Conservation (phyloP, 1,284 basidiomycete genomes). For the Phenoliferia sp. region DNA sequence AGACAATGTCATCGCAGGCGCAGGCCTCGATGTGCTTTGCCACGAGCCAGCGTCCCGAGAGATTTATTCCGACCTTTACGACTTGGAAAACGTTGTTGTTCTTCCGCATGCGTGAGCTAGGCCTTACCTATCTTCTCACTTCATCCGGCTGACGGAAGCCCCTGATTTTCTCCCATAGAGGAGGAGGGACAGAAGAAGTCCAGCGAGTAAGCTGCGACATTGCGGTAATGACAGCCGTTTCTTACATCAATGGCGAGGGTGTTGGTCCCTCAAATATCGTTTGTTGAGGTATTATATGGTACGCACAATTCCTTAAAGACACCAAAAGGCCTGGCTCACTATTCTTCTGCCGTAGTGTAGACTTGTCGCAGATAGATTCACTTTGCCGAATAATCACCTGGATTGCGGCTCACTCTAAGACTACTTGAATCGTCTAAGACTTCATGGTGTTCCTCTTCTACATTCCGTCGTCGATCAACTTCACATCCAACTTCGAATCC, state of each 20-base stretch:
- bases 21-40: slow-evolving; percentile 51
- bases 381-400: too few relatives aligned
- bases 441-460: too few relatives aligned
- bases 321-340: too few relatives aligned
- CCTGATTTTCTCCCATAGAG: neutral
- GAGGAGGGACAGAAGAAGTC: slow-evolving; percentile 2
- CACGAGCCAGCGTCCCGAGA: slow-evolving; percentile 57
- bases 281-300: neutral
- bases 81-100: slow-evolving; percentile 51
- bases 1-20: slow-evolving; percentile 37
- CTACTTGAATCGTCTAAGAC: too few relatives aligned
- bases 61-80: slow-evolving; percentile 48
- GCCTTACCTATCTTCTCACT: neutral
- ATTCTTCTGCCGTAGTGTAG: too few relatives aligned
- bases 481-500: too few relatives aligned
- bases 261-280: neutral
- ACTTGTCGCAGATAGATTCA: too few relatives aligned
- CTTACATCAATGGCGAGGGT: neutral
- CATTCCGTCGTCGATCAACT: too few relatives aligned
- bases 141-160: neutral
- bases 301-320: neutral
- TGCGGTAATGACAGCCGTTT: neutral
- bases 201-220: neutral
- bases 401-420: too few relatives aligned
- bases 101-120: slow-evolving; percentile 54